phyloP scores from a whole-genome alignment of 441 rosid species.

The Biscutella laevigata region DNA sequence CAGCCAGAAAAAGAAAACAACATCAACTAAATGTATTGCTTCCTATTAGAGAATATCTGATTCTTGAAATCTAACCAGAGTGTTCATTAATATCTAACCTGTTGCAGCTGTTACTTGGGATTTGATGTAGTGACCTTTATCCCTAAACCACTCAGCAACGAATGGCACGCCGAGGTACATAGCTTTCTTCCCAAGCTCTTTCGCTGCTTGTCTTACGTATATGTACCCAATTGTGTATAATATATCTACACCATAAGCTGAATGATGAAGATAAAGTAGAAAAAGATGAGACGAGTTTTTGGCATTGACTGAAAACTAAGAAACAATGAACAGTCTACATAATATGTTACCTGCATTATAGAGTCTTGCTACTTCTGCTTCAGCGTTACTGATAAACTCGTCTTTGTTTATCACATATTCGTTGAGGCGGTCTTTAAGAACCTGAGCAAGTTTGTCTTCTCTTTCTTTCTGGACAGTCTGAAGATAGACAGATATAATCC shows the following conservation, averaged over 20 bases:
- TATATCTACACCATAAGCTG: conserved; percentile 68
- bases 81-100: conserved; percentile 38
- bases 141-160: conserved; percentile 93
- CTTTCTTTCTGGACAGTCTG: conserved; percentile 92
- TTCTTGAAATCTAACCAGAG: background rate
- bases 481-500: conserved; percentile 10
- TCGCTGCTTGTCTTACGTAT: conserved; percentile 83
- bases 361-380: conserved; percentile 75
- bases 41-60: background rate
- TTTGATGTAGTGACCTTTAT: conserved; percentile 87
- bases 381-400: conserved; percentile 52
- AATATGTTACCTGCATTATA: conserved; percentile 65
- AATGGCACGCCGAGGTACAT: conserved; percentile 77
- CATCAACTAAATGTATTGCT: conserved; percentile 2
- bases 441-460: conserved; percentile 76
- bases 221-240: conserved; percentile 91
- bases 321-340: background rate
- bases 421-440: conserved; percentile 62
- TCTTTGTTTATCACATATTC: conserved; percentile 69
- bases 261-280: conserved; percentile 10
- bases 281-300: background rate
- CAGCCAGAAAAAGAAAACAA: background rate
- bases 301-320: background rate
- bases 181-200: conserved; percentile 90
- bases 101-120: conserved; percentile 95